Base-by-base conservation (phyloP, 2,329 filamentous ascomycete genomes). In the Paraphaeosphaeria minitans region DNA sequence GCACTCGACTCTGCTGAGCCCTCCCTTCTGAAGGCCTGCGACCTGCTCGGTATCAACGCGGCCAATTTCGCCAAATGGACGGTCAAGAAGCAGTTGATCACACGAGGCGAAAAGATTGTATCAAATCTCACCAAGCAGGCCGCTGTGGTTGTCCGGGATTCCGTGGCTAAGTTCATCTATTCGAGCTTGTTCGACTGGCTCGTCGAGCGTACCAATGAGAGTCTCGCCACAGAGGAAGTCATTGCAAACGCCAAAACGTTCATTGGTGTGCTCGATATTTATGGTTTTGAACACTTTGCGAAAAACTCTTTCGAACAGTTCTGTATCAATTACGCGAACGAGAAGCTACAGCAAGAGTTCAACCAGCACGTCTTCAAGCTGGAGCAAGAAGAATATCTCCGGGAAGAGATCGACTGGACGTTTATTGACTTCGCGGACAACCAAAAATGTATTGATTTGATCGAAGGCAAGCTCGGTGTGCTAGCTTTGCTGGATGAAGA, bases 271-370 rank as follows among this genome's bases (percentile, higher is more conserved):
- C 86, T 99, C 64, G 95, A 99, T 91, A 99, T 99, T 68, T 98
- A 98, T 78, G 94, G 94, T 64, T 99, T 99, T 74, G 95, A 99
- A 78, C 95, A 98, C 79, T 99, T 99, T 73, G 94, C 95, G 62
- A 98, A 97, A 83, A 99, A 99, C 81, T 99, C 95, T 0, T 99
- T 99, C 71, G 95, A 99, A 77, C 95, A 99, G 77, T 99, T 99
- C 79, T 99, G 95, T 80, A 99, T 99, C 85, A 99, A 99, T 80
- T 99, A 99, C 73, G 95, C 95, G 79, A 99, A 99, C 78, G 95
- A 99, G 80, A 99, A 99, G 80, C 83, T 99, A 55, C 95, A 99
- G 76, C 95, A 99, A 77, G 94, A 98, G 77, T 99, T 99, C 83
- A 99, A 99, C 79, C 92, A 96, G 76, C 95, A 99, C 73, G 95